A percentile compares a stretch with the other conserved stretches of the same genome.
Evolutionary conservation across 805 yeast genomes (phyloP).

Genomic region (Debaryomyces maramus): DNA sequence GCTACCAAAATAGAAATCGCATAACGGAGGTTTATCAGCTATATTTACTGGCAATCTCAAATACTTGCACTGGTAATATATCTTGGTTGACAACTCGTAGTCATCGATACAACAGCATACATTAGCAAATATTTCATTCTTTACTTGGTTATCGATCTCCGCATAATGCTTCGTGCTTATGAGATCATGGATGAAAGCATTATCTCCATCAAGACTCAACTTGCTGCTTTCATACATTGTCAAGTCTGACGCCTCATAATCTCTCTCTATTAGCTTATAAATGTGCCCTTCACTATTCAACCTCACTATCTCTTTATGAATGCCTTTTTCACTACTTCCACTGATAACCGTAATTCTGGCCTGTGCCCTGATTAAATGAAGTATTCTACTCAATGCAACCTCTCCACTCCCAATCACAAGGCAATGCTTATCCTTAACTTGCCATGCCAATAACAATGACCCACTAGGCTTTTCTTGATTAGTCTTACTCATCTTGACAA

Average conservation of each 20-base stretch:
- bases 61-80: slow-evolving; percentile 51
- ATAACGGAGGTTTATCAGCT: slow-evolving; percentile 80
- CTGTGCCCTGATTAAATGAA: slow-evolving; percentile 65
- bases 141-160: slow-evolving; percentile 33
- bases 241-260: slow-evolving; percentile 49
- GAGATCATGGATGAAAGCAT: slow-evolving; percentile 1
- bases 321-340: slow-evolving; percentile 24
- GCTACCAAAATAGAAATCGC: slow-evolving; percentile 86
- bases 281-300: slow-evolving; percentile 40
- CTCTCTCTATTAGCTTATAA: slow-evolving; percentile 40
- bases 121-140: slow-evolving; percentile 51
- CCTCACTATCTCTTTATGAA: slow-evolving; percentile 29
- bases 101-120: slow-evolving; percentile 78
- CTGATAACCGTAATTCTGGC: slow-evolving; percentile 69
- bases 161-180: slow-evolving; percentile 17
- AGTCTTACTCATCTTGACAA: too few species aligned
- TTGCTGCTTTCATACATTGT: slow-evolving; percentile 44
- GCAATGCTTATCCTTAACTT: slow-evolving; percentile 63
- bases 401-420: slow-evolving; percentile 78
- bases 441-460: slow-evolving; percentile 73
- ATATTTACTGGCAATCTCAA: slow-evolving; percentile 65
- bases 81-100: slow-evolving; percentile 54
- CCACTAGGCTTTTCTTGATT: slow-evolving; percentile 39
- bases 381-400: slow-evolving; percentile 71
- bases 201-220: background rate